Evolutionary conservation across 2,329 filamentous ascomycete species (phyloP).

Genomic region (Penicillium thymicola): DNA sequence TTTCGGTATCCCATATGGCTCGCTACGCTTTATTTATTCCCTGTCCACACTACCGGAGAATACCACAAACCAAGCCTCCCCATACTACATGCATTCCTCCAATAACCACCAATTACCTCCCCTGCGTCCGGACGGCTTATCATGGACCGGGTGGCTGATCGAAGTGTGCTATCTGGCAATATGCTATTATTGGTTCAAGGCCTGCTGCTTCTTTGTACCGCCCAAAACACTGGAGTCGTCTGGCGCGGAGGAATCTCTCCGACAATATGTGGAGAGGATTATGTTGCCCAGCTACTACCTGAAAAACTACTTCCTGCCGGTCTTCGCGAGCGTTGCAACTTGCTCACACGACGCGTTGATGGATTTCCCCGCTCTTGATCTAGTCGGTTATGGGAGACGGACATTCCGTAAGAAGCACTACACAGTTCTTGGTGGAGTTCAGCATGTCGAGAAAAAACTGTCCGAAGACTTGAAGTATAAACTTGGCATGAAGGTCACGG

Average conservation of each 20-base stretch:
- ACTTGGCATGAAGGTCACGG: constrained; percentile 32
- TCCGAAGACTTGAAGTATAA: constrained; percentile 42
- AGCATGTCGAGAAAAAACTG: constrained; percentile 50
- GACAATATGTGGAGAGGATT: constrained; percentile 51
- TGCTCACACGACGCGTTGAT: constrained; percentile 53
- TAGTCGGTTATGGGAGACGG: constrained; percentile 50
- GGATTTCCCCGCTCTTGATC: constrained; percentile 52
- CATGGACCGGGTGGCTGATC: constrained; percentile 39
- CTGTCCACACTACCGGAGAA: constrained; percentile 41
- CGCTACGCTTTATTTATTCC: constrained; percentile 53
- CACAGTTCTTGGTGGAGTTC: constrained; percentile 50
- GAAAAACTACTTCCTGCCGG: constrained; percentile 52
- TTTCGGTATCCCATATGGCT: constrained; percentile 50
- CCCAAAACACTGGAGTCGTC: constrained; percentile 28
- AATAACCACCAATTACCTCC: constrained; percentile 52
- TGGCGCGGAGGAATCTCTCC: constrained; percentile 44
- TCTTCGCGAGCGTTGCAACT: constrained; percentile 55
- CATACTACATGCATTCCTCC: constrained; percentile 55
- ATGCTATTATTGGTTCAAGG: constrained; percentile 54
- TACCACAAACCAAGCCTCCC: constrained; percentile 2
- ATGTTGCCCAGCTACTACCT: constrained; percentile 49
- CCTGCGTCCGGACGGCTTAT: constrained; percentile 30
- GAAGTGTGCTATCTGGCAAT: constrained; percentile 47
- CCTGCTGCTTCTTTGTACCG: constrained; percentile 50
- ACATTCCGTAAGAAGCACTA: constrained; percentile 52